These are phyloP conservation scores for Dimargaris verticillata DNA, from an alignment of 192 early-diverging fungal genomes.

Conservation along the genomic window DNA sequence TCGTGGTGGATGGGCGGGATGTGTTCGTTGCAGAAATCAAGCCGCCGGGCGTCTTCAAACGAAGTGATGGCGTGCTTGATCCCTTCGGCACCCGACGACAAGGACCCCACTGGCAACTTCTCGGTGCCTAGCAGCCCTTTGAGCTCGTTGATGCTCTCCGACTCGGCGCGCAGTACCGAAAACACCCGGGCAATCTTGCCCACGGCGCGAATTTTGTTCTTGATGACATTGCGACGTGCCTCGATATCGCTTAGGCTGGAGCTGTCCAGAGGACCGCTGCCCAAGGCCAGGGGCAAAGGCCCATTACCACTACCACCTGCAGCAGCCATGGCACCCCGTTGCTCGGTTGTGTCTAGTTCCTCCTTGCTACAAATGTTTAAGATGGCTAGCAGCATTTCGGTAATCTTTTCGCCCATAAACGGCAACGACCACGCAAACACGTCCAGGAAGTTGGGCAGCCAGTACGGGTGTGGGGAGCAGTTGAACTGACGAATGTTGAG, in stretches of 20 bases:
- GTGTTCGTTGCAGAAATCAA: slow-evolving; percentile 75
- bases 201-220: slow-evolving; percentile 70
- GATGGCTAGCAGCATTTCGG: slow-evolving; percentile 90
- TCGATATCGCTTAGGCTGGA: not conserved
- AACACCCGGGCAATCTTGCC: slow-evolving; percentile 83
- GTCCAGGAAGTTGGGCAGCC: slow-evolving; percentile 99
- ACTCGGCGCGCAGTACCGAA: slow-evolving; percentile 77
- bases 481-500: slow-evolving; percentile 98
- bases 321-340: not conserved
- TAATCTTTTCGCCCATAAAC: slow-evolving; percentile 96
- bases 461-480: slow-evolving; percentile 92
- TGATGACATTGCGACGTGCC: slow-evolving; percentile 12
- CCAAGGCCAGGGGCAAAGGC: not conserved
- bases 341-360: slow-evolving; percentile 49
- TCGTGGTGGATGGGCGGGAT: slow-evolving; percentile 37
- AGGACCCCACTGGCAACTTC: slow-evolving; percentile 57
- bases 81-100: slow-evolving; percentile 74
- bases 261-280: not conserved
- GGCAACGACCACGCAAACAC: slow-evolving; percentile 96
- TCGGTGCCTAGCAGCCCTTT: slow-evolving; percentile 65
- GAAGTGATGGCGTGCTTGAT: slow-evolving; percentile 73
- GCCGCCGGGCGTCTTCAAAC: slow-evolving; percentile 70
- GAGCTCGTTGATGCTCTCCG: slow-evolving; percentile 74
- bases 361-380: slow-evolving; percentile 92
- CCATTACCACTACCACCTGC: not conserved